These are phyloP conservation scores for Calocera viscosa DNA, from an alignment of 768 basidiomycete genomes.

Conservation along the genomic window DNA sequence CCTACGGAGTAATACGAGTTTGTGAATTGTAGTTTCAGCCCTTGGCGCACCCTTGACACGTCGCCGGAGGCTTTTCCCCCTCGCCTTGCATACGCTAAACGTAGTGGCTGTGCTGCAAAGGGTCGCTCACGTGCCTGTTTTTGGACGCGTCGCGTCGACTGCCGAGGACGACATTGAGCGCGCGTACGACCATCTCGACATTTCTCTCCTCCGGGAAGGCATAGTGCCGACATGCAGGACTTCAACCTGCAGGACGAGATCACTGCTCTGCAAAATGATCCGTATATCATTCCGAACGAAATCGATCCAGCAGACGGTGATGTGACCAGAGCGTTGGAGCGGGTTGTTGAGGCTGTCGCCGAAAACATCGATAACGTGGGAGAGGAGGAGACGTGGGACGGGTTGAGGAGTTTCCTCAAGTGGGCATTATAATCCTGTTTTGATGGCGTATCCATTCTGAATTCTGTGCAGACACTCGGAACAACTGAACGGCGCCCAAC, in stretches of 20 bases:
- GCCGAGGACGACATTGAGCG: not conserved
- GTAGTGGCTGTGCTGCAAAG: not conserved
- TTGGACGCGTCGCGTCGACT: not conserved
- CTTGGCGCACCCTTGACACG: not conserved
- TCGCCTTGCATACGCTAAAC: no score
- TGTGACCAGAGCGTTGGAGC: slow-evolving; percentile 29
- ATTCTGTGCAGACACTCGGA: slow-evolving; percentile 34
- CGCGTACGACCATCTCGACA: not conserved
- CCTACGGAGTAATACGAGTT: not conserved
- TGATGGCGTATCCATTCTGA: slow-evolving; percentile 11
- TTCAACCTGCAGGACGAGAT: slow-evolving; percentile 25
- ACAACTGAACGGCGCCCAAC: slow-evolving; percentile 46
- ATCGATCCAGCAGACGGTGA: slow-evolving; percentile 24
- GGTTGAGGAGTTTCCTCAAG: slow-evolving; percentile 73
- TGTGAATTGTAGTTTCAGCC: not conserved
- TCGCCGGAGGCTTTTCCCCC: no score
- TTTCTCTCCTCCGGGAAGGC: not conserved
- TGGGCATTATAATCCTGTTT: slow-evolving; percentile 14
- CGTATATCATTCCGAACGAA: slow-evolving; percentile 20
- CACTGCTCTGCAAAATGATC: slow-evolving; percentile 14
- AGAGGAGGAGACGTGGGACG: slow-evolving; percentile 60
- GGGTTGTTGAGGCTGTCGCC: slow-evolving; percentile 70
- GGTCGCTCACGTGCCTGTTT: not conserved
- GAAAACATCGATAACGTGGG: slow-evolving; percentile 60
- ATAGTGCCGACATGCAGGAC: slow-evolving; percentile 12